Evolutionary conservation across 2,329 filamentous ascomycete species (phyloP).

Genomic region (Venturia oleaginea): DNA sequence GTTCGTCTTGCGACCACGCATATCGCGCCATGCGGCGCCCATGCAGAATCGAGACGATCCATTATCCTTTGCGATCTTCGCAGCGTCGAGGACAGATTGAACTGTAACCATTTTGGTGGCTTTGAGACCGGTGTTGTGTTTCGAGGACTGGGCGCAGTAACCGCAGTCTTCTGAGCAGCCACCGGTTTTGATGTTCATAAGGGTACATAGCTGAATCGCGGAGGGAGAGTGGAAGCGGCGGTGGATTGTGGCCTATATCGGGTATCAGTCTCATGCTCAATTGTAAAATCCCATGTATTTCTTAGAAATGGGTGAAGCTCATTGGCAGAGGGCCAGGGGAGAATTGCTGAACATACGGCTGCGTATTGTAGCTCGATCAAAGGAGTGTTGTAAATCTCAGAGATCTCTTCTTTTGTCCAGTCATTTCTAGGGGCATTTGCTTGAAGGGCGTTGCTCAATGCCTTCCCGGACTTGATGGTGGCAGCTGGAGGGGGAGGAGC

Average conservation of each 20-base stretch:
- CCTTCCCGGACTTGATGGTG: background rate
- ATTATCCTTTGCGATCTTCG: constrained; percentile 67
- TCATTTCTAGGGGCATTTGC: constrained; percentile 55
- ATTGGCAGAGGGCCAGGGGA: constrained; percentile 8
- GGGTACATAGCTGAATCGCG: constrained; percentile 82
- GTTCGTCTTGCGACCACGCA: constrained; percentile 79
- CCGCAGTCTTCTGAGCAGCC: constrained; percentile 89
- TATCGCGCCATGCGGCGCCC: constrained; percentile 90
- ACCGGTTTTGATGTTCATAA: constrained; percentile 96
- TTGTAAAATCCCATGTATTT: background rate
- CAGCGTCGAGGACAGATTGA: constrained; percentile 70
- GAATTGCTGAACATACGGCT: constrained; percentile 45
- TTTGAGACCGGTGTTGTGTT: constrained; percentile 67
- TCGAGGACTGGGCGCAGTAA: constrained; percentile 84
- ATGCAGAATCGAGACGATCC: constrained; percentile 91
- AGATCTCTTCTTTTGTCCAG: constrained; percentile 76
- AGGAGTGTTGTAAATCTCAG: constrained; percentile 71
- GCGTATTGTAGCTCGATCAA: constrained; percentile 70
- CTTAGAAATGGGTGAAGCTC: background rate
- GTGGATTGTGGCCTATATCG: constrained; percentile 61
- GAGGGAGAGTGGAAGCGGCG: constrained; percentile 76
- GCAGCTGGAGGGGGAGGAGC: constrained; percentile 17
- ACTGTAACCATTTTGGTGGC: constrained; percentile 73
- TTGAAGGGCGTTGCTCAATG: constrained; percentile 44
- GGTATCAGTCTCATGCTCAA: constrained; percentile 1